Percentiles rank a stretch among this genome's conserved stretches.
Evolutionary conservation across 495 filamentous ascomycete species (phyloP).

Genomic region (Articulospora tetracladia): DNA sequence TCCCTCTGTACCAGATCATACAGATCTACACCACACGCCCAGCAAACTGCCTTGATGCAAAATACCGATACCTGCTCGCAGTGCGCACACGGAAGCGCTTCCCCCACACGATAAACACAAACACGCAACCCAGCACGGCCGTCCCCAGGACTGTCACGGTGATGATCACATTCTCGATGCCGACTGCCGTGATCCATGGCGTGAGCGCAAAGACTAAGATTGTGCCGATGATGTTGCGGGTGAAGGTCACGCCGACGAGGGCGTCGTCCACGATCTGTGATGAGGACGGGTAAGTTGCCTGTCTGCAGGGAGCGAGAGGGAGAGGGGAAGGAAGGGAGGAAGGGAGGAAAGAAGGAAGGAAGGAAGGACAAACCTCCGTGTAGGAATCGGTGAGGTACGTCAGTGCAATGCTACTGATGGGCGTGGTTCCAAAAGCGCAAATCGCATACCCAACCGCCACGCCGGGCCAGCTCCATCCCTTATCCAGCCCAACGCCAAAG

Average conservation of each 20-base stretch:
- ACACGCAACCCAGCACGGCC: conserved; percentile 18
- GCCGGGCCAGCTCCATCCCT: conserved; percentile 31
- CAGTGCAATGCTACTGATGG: conserved; percentile 27
- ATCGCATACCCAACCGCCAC: conserved; percentile 28
- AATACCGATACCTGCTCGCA: conserved; percentile 18
- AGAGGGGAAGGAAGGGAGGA: too few relatives aligned
- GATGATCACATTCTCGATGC: conserved; percentile 30
- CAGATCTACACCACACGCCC: too few relatives aligned
- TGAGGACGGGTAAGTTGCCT: not conserved
- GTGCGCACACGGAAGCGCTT: conserved; percentile 18
- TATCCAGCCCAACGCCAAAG: conserved; percentile 32
- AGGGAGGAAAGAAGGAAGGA: not conserved
- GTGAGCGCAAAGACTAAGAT: conserved; percentile 32
- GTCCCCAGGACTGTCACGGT: conserved; percentile 21
- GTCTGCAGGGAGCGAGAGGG: too few relatives aligned
- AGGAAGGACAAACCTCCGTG: conserved; percentile 26
- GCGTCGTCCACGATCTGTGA: conserved; percentile 33
- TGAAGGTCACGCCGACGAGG: conserved; percentile 32
- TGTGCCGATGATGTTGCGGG: conserved; percentile 30
- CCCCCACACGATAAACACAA: conserved; percentile 23
- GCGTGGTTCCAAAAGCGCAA: conserved; percentile 27
- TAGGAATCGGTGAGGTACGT: conserved; percentile 37
- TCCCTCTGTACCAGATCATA: too few relatives aligned
- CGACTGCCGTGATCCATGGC: conserved; percentile 31
- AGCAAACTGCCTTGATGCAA: conserved; percentile 1